Base-by-base conservation (phyloP, 345 rosid species). In the Combretum micranthum region DNA sequence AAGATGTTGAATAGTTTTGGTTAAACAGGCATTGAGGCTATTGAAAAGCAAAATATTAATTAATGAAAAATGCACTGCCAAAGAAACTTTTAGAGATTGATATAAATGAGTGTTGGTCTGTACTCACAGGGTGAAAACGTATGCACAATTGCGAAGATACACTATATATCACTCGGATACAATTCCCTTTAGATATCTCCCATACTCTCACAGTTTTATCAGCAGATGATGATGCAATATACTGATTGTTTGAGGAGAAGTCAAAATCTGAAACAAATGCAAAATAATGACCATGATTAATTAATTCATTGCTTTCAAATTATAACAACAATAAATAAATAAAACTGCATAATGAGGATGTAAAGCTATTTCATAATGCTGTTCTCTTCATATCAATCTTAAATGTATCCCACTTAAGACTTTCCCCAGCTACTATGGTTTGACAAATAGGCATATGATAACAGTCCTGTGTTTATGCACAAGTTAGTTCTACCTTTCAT, bases 161-260 rank as follows among this genome's bases (percentile, higher is more conserved):
- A 66, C 96, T 96, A 80, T 93, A 93, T 70, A 88, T 79, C 52
- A 93, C 97, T 78, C 99, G 81, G 48, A 93, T 83, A 81, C 99
- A 93, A 72, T 79, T 78, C 42, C 94, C 99, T 79, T 76, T 78
- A 50, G 86, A 80, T 70, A 93, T 76, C 71, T 85, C 99, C 99
- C 99, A 93, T 42, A 88, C 96, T 79, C 96, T 82, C 60, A 93
- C 94, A 68, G 99, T 93, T 79, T 93, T 93, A 73, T 93, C 99
- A 78, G 72, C 57, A 22, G 96, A 88, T 23, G 99, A 76, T 11
- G 99, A 93, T 16, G 99, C 99, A 20, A 93, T 83, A 65, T 88
- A 88, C 57, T 88, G 97, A 72, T 93, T 88, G 80, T 88, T 93
- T 56, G 99, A 88, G n/a, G 99, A 75, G 83, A 93, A 88, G 75